phyloP scores from a whole-genome alignment of 257 asterid species.

The Capsicum chinense region DNA sequence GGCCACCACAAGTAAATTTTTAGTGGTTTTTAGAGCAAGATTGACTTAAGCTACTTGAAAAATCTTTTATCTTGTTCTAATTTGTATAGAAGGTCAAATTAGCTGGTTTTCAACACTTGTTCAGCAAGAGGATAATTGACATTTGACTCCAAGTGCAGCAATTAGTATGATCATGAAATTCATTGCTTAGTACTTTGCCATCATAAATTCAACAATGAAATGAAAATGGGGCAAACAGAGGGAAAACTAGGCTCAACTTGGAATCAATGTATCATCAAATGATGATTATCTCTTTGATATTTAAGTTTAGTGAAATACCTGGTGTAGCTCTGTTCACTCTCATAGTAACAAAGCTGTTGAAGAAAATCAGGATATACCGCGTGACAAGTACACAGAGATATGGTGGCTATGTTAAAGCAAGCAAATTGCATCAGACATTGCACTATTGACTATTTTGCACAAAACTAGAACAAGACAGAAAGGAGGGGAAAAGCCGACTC shows the following conservation, averaged over 20 bases:
- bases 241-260: not conserved
- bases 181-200: not conserved
- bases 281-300: not conserved
- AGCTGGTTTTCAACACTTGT: not conserved
- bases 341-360: not conserved
- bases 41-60: not conserved
- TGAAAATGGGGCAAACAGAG: not conserved
- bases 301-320: not conserved
- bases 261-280: not conserved
- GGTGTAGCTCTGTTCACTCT: not conserved
- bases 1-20: not conserved
- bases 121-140: not conserved
- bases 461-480: not conserved
- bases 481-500: not conserved
- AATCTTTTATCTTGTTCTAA: not conserved
- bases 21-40: not conserved
- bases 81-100: not conserved
- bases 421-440: not conserved
- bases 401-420: not conserved
- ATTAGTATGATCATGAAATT: not conserved
- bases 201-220: not conserved
- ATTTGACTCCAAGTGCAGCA: constrained; percentile 24
- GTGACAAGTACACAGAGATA: not conserved
- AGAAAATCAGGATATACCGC: not conserved
- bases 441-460: not conserved